Evolutionary conservation across 2,329 filamentous ascomycete genomes (phyloP), one percentile per base, ranked within the genome.

Genomic region (Fusarium brevicatenulatum): DNA sequence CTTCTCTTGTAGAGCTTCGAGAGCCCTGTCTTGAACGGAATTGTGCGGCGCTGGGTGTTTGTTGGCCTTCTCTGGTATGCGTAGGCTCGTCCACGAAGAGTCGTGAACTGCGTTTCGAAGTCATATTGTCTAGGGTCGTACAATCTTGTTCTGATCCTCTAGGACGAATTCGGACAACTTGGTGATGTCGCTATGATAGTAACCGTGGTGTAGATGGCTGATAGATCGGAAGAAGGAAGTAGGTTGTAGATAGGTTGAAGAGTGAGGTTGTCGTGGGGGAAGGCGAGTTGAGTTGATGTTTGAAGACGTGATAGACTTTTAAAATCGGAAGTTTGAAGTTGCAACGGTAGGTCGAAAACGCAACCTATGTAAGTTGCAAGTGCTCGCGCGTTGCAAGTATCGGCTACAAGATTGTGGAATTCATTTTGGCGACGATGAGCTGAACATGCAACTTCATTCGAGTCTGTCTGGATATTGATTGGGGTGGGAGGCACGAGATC

Each of bases 11-110:
- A 10, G 79, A 77, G 66, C 75, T 79, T 43, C 77, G 76, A 5
- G 80, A 82, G 49, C 74, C 78, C 34, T 77, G 77, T 62, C 79
- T 73, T 43, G 78, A 78, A 47, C 77, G 71, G 50, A 76, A 79
- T 7, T 79, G 72, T 4, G 76, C 71, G 10, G 70, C 34, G 40
- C 19, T 65, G 19, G 67, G 53, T 25, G 39, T 67, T 52, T 66
- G 43, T 15, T 76, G 62, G 19, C 55, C 49, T 37, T 74, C 71
- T 25, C 54, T 63, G 39, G 46, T 28, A 25, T 68, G 69, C 3
- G 59, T 46, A 11, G 54, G 47, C 46, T 77, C 75, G 52, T 77
- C 73, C 55, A 76, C 60, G 21, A 71, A 75, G 21, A 61, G 55
- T 65, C 70, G 71, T 42, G 75, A 73, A 54, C 53, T 77, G 42